Evolutionary conservation across 1,284 basidiomycete genomes (phyloP), one percentile per base, ranked within the genome.

Genomic region (Takashimella tepidaria): DNA sequence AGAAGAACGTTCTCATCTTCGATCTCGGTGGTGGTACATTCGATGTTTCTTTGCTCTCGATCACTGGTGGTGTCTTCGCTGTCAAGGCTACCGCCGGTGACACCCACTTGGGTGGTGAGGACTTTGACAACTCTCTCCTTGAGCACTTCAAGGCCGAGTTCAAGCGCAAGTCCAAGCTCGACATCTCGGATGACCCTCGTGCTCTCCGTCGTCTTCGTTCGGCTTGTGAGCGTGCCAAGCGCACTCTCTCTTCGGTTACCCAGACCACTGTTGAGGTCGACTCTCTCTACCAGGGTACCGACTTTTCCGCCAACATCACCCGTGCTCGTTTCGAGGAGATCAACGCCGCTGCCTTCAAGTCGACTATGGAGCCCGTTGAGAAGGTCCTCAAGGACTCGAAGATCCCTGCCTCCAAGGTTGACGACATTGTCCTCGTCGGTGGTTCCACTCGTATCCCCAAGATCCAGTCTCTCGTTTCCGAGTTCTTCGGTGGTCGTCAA

Each of bases 241-340:
- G 95, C 69, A 98, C 93, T 3, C 87, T 99, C 57, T 98, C 96
- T 51, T 92, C 88, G 69, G 95, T 96, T 70, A 87, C 95, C 60
- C 95, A 98, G 82, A 98, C 95, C 70, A 96, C 92, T 60, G 87
- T 98, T 69, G 95, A 98, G 81, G 92, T 98, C 69, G 96, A 98
- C 82, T 99, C 95, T 24, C 85, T 98, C 70, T 98, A 83, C 84
- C 85, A 95, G 83, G 89, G 74, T 57, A 67, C 66, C 60, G 92
- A 97, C 80, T 97, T 97, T 83, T 91, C 88, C 48, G 86, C 92
- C 69, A 92, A 86, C 79, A 93, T 97, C 78, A 92, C 91, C 67
- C 91, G 96, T 84, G 96, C 96, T 68, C 91, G 93, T 77, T 98
- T 99, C 81, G 96, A 99, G 81, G 95, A 98, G 82, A 95, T 98